These are phyloP conservation scores for Thalassiosira mediterranea DNA, from an alignment of 352 stramenopile species.

Conservation along the genomic window DNA sequence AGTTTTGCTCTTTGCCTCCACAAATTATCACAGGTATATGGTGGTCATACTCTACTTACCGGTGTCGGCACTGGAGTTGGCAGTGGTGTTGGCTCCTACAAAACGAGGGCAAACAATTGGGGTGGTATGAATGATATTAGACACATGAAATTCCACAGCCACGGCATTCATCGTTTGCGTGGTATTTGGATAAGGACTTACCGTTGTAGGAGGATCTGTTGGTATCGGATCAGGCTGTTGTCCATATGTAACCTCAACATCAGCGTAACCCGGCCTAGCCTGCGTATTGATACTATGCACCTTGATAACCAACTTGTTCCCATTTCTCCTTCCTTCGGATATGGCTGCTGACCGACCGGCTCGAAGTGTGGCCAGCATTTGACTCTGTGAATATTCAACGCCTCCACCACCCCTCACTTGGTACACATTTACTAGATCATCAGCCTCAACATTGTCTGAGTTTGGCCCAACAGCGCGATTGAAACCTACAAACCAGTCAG, in stretches of 20 bases:
- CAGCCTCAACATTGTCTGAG: constrained; percentile 15
- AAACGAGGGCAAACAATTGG: no score
- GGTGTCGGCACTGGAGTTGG: no score
- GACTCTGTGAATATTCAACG: constrained; percentile 30
- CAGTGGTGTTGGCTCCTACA: no score
- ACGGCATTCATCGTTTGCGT: no score
- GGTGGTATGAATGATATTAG: no score
- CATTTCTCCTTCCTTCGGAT: constrained; percentile 10
- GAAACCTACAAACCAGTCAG: constrained; percentile 53
- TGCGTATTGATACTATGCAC: constrained; percentile 31
- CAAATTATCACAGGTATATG: no score
- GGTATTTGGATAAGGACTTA: background rate
- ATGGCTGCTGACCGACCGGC: constrained; percentile 5
- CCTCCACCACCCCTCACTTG: constrained; percentile 13
- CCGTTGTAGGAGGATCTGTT: background rate
- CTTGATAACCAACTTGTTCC: constrained; percentile 16
- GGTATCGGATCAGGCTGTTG: background rate
- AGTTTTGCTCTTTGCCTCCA: no score
- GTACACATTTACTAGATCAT: constrained; percentile 34
- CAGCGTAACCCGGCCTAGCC: constrained; percentile 29
- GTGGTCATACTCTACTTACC: no score
- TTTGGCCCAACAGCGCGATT: constrained; percentile 56
- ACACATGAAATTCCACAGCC: no score
- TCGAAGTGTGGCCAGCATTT: constrained; percentile 17
- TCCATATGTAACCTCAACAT: constrained; percentile 17